These are phyloP conservation scores for Periconia sp. DNA, from an alignment of 2,329 filamentous ascomycete species.

Conservation along the genomic window DNA sequence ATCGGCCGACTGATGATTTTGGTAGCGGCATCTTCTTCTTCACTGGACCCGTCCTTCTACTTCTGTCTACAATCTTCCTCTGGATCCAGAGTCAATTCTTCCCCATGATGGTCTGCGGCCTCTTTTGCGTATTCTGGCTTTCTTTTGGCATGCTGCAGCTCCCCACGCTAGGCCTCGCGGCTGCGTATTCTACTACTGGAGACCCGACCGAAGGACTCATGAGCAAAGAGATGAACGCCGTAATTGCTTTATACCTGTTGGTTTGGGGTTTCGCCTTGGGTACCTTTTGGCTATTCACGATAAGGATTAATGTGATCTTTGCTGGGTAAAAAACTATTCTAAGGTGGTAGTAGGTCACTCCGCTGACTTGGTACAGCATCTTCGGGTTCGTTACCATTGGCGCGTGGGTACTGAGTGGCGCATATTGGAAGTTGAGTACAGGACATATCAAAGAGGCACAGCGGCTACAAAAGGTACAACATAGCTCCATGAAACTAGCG, in stretches of 20 bases:
- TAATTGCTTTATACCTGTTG: conserved; percentile 57
- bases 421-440: conserved; percentile 56
- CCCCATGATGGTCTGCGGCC: conserved; percentile 58
- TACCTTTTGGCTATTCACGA: conserved; percentile 59
- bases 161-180: conserved; percentile 55
- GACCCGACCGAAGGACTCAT: conserved; percentile 52
- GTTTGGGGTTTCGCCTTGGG: conserved; percentile 61
- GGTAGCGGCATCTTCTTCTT: conserved; percentile 50
- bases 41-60: conserved; percentile 55
- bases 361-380: too few species aligned
- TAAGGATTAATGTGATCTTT: conserved; percentile 59
- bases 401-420: conserved; percentile 54
- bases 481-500: too few species aligned
- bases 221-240: conserved; percentile 56
- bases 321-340: too few species aligned
- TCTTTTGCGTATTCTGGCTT: conserved; percentile 59
- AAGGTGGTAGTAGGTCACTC: too few species aligned
- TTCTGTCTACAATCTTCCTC: conserved; percentile 57
- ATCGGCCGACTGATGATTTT: background rate
- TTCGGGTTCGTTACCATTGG: conserved; percentile 56
- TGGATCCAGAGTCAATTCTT: conserved; percentile 51
- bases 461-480: conserved; percentile 54
- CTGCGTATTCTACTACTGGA: conserved; percentile 50
- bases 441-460: conserved; percentile 52
- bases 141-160: conserved; percentile 60